phyloP scores from a whole-genome alignment of 345 rosid genomes.

The Cochlearia excelsa region DNA sequence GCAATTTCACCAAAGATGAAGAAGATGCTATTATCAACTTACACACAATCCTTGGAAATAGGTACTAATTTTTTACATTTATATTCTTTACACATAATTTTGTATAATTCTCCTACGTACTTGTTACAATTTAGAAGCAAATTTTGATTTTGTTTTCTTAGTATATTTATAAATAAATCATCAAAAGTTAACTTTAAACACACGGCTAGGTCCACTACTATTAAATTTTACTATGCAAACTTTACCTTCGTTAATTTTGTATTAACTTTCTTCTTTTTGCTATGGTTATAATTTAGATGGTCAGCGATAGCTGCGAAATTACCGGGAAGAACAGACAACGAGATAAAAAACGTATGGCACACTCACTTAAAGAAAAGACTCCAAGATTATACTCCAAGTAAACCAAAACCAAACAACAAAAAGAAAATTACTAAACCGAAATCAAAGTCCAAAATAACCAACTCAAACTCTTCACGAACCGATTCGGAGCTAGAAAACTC shows the following conservation, averaged over 20 bases:
- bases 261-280: constrained; percentile 4
- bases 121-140: too few species aligned
- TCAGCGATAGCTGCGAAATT: constrained; percentile 76
- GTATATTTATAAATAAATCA: not conserved
- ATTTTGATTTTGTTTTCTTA: not conserved
- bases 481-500: constrained; percentile 34
- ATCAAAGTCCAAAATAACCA: constrained; percentile 4
- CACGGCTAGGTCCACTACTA: constrained; percentile 24
- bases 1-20: constrained; percentile 73
- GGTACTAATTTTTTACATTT: constrained; percentile 14
- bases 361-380: constrained; percentile 82
- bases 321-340: constrained; percentile 91
- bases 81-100: not conserved
- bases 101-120: not conserved
- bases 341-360: constrained; percentile 91
- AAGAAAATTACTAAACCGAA: constrained; percentile 25
- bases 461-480: not conserved
- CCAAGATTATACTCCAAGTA: constrained; percentile 35
- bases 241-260: not conserved
- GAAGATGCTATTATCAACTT: constrained; percentile 66
- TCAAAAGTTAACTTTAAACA: not conserved
- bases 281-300: constrained; percentile 49
- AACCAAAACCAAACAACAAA: constrained; percentile 24
- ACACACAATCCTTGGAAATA: constrained; percentile 73
- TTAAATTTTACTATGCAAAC: not conserved